These are phyloP conservation scores for Solanum bulbocastanum DNA, from an alignment of 257 asterid genomes.

Conservation along the genomic window DNA sequence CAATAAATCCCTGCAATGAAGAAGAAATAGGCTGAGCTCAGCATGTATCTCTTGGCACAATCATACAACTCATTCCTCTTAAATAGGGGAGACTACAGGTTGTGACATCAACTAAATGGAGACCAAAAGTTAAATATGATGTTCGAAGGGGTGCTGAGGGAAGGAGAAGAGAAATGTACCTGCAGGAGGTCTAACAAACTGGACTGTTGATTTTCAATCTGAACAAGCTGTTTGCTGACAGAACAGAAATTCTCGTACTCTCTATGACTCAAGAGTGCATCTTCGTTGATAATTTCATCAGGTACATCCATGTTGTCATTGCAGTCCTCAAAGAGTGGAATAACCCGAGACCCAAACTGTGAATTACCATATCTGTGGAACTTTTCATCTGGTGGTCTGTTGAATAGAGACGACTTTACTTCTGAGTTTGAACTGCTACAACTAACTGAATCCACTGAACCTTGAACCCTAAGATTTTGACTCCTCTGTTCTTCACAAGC, in stretches of 20 bases:
- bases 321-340: conserved; percentile 32
- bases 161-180: conserved; percentile 19
- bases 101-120: not conserved
- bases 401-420: conserved; percentile 5
- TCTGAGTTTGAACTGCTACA: conserved; percentile 2
- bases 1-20: conserved; percentile 60
- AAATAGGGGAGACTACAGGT: not conserved
- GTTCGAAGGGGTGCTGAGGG: not conserved
- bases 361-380: not conserved
- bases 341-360: conserved; percentile 33
- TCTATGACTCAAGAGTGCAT: conserved; percentile 11
- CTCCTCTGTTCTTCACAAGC: conserved; percentile 1
- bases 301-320: not conserved
- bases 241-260: conserved; percentile 61
- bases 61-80: not conserved
- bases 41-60: not conserved
- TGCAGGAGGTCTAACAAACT: conserved; percentile 70
- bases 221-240: conserved; percentile 55
- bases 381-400: conserved; percentile 1
- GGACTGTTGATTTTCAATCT: conserved; percentile 78
- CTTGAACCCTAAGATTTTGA: not conserved
- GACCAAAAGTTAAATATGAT: not conserved
- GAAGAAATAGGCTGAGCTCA: not conserved
- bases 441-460: conserved; percentile 2
- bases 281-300: conserved; percentile 4